Evolutionary conservation across 2,329 filamentous ascomycete species (phyloP), one percentile per base, ranked within the genome.

Genomic region (Hymenoscyphus infarciens): DNA sequence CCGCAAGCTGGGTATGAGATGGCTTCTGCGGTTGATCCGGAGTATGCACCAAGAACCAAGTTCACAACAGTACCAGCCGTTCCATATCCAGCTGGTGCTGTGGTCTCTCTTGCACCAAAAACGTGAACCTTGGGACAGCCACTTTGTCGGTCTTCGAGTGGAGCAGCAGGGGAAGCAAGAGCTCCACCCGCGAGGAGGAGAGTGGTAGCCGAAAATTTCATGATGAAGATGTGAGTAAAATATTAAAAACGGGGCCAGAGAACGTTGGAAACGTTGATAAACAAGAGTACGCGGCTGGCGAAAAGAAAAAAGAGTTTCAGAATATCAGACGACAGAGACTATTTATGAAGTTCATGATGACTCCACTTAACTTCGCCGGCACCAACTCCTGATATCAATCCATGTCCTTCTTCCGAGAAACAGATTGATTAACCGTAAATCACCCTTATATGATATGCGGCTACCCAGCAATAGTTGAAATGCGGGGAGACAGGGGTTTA

Each of bases 1-100:
- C 87, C 87, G 52, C 85, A 87, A 1, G 87, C 87, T 42, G 87
- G 83, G 68, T 86, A 86, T 45, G 64, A 71, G 65, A 86, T 84
- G 19, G 83, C 80, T 65, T 85, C 83, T 1, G 82, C 75, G 0
- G 82, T 84, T 0, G 82, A 74, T 0, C 82, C 83, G 0, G 81
- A 68, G 66, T 83, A 80, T 3, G 80, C 77, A 35, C 71, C 72
- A 2, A 79, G 72, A 49, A 86, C 77, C 61, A 78, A 73, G 66
- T 84, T 78, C 22, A 86, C 80, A 13, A 86, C 77, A 0, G 77
- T 77, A 25, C 75, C 75, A 1, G 81, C 76, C 0, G 81, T 79
- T 8, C 83, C 83, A 65, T 81, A 85, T 1, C 83, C 83, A 6
- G 75, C 66, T 1, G 78, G 62, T 7, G 69, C 80, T 0, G 79